Conservation (phyloP, 2,329 filamentous ascomycete species). For the Trematosphaeria pertusa region DNA sequence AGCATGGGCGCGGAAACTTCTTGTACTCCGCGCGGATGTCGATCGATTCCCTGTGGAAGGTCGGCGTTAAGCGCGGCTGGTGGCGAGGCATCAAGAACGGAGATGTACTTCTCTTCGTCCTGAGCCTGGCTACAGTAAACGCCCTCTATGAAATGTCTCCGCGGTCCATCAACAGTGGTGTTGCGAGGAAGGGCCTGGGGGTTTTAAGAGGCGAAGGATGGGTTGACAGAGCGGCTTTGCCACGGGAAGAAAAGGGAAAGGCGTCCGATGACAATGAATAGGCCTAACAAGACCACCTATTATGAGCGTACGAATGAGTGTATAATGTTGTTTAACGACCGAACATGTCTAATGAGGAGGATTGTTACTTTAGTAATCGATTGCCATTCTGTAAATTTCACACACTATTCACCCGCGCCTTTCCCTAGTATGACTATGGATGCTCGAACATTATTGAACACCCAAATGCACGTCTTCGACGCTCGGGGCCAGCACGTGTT, state of each 20-base stretch:
- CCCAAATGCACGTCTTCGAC: too few species aligned
- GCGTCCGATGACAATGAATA: constrained; percentile 6
- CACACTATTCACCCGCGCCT: too few species aligned
- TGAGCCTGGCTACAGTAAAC: constrained; percentile 79
- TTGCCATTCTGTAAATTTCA: too few species aligned
- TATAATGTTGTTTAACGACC: neutral
- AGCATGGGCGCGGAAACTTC: constrained; percentile 67
- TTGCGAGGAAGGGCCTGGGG: constrained; percentile 74
- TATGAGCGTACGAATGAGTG: too few species aligned
- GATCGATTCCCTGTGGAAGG: constrained; percentile 87
- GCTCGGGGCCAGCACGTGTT: too few species aligned
- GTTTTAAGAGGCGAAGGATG: constrained; percentile 79
- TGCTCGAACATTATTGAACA: too few species aligned
- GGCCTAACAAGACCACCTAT: neutral
- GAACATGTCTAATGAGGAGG: neutral
- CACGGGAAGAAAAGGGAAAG: constrained; percentile 17
- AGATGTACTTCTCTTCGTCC: constrained; percentile 83
- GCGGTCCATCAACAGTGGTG: constrained; percentile 69
- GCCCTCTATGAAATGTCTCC: constrained; percentile 77
- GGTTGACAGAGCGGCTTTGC: constrained; percentile 63
- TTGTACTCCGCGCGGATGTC: constrained; percentile 80
- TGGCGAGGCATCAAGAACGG: constrained; percentile 84
- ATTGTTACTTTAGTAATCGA: neutral
- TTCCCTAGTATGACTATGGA: too few species aligned
- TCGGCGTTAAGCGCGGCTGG: constrained; percentile 87